Evolutionary conservation across 345 rosid genomes (phyloP).

Genomic region (Citrus reticulata): DNA sequence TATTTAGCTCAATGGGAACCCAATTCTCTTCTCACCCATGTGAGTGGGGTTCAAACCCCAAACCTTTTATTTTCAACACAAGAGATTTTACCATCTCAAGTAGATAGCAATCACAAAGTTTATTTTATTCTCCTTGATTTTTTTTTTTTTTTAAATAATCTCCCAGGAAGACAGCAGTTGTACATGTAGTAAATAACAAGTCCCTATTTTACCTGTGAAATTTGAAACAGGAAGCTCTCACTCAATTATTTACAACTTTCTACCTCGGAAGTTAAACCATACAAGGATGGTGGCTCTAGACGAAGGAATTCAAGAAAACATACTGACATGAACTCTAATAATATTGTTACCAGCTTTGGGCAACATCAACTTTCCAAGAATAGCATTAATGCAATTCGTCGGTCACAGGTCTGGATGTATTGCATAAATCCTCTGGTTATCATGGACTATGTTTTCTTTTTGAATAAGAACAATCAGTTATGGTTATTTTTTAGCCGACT

Average conservation of each 20-base stretch:
- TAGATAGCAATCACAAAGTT: too few relatives aligned
- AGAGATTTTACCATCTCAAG: too few relatives aligned
- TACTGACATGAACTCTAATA: slow-evolving; percentile 33
- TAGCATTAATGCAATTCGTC: slow-evolving; percentile 72
- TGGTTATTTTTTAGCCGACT: background rate
- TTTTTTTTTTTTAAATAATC: background rate
- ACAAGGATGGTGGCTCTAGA: slow-evolving; percentile 53
- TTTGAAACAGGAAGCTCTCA: slow-evolving; percentile 74
- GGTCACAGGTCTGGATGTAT: slow-evolving; percentile 55
- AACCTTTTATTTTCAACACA: too few relatives aligned
- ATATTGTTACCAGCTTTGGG: slow-evolving; percentile 32
- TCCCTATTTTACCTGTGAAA: slow-evolving; percentile 9
- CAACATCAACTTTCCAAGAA: slow-evolving; percentile 70
- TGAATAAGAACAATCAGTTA: background rate
- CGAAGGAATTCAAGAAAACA: slow-evolving; percentile 64
- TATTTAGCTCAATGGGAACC: background rate
- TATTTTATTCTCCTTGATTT: background rate
- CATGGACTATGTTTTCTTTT: background rate
- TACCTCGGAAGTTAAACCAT: slow-evolving; percentile 49
- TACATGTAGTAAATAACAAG: slow-evolving; percentile 8
- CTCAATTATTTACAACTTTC: slow-evolving; percentile 69
- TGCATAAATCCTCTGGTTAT: slow-evolving; percentile 10
- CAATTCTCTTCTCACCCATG: too few relatives aligned
- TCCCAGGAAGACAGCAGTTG: background rate
- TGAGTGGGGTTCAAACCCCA: too few relatives aligned